Evolutionary conservation across 2,329 filamentous ascomycete genomes (phyloP).

Genomic region (Diaporthe batatas): DNA sequence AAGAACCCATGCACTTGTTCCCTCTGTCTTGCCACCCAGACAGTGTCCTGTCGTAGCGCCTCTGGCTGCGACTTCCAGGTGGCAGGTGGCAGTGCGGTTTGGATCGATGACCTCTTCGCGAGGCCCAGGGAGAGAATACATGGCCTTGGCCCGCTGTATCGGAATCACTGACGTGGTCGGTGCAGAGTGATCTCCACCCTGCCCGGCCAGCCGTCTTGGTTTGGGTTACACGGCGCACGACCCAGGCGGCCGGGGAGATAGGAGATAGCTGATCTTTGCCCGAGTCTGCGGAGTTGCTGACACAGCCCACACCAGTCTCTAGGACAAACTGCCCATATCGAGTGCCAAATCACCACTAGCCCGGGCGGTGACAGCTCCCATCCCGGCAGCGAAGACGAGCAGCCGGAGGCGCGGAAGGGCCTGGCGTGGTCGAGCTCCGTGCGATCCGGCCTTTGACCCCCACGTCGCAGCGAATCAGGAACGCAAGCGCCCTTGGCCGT

Average conservation of each 20-base stretch:
- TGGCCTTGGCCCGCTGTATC: neutral
- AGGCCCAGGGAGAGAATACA: neutral
- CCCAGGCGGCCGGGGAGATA: slow-evolving; percentile 10
- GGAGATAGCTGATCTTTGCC: slow-evolving; percentile 26
- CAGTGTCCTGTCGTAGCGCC: neutral
- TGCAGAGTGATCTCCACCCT: no score
- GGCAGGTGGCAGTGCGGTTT: neutral
- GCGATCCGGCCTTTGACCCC: slow-evolving; percentile 22
- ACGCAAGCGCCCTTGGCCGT: neutral
- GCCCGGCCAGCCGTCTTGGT: neutral
- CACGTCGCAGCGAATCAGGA: slow-evolving; percentile 18
- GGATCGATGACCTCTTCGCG: neutral
- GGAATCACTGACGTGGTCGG: neutral
- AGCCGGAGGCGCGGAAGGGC: slow-evolving; percentile 4
- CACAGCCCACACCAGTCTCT: slow-evolving; percentile 7
- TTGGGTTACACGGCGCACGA: slow-evolving; percentile 17
- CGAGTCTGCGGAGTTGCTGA: slow-evolving; percentile 13
- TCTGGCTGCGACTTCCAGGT: neutral
- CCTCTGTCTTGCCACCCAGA: slow-evolving; percentile 8
- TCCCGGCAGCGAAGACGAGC: neutral
- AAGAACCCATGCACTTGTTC: neutral
- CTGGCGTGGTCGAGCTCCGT: slow-evolving; percentile 24
- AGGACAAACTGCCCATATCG: neutral
- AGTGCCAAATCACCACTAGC: neutral
- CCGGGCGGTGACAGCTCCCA: neutral